Percentiles rank a stretch among this genome's conserved stretches.
phyloP scores from a whole-genome alignment of 2,329 filamentous ascomycete species.

The Blastomyces percursus region DNA sequence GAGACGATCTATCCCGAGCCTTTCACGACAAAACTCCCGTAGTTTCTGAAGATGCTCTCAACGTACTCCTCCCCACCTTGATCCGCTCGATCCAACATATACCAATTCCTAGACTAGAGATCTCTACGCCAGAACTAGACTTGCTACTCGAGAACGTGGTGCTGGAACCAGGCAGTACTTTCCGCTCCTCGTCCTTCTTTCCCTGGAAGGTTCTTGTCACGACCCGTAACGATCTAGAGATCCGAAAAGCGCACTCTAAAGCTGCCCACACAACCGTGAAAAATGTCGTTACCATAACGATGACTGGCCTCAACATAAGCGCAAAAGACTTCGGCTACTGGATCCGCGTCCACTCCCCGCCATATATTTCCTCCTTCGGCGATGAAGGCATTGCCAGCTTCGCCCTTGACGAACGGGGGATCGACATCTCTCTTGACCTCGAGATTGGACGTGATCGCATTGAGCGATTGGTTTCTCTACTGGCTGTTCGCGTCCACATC shows the following conservation, averaged over 20 bases:
- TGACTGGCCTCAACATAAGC: slow-evolving; percentile 71
- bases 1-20: slow-evolving; percentile 56
- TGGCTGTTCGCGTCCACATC: slow-evolving; percentile 64
- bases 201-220: slow-evolving; percentile 72
- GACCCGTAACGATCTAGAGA: slow-evolving; percentile 75
- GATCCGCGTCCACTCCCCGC: slow-evolving; percentile 64
- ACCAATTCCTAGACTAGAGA: slow-evolving; percentile 80
- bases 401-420: slow-evolving; percentile 70
- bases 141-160: slow-evolving; percentile 83
- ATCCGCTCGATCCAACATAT: slow-evolving; percentile 73
- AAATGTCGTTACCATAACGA: slow-evolving; percentile 63
- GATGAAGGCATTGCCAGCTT: slow-evolving; percentile 82
- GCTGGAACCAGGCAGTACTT: slow-evolving; percentile 71
- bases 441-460: slow-evolving; percentile 68
- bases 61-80: slow-evolving; percentile 68
- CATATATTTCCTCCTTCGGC: slow-evolving; percentile 53
- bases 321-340: slow-evolving; percentile 87
- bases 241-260: slow-evolving; percentile 62
- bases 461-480: slow-evolving; percentile 71
- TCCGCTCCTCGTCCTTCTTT: slow-evolving; percentile 80
- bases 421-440: slow-evolving; percentile 76
- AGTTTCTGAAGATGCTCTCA: slow-evolving; percentile 62
- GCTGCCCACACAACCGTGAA: slow-evolving; percentile 56
- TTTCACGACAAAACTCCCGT: slow-evolving; percentile 56
- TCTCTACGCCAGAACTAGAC: slow-evolving; percentile 72